A percentile compares a stretch with the other conserved stretches of the same genome.
These are phyloP conservation scores for Daldinia concentrica DNA, from an alignment of 495 filamentous ascomycete genomes.

Conservation along the genomic window DNA sequence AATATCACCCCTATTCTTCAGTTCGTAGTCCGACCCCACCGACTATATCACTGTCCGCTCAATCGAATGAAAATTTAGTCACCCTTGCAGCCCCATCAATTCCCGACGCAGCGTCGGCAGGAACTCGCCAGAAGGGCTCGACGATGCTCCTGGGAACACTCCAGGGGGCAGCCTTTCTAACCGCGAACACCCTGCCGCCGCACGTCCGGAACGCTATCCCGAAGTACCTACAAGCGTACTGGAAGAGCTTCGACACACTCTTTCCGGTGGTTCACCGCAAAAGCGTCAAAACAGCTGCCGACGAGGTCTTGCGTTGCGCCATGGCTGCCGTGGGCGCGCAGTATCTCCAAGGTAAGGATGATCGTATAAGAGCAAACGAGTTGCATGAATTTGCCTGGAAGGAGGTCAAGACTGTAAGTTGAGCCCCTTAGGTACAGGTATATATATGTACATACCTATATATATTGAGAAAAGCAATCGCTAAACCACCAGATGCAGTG, in stretches of 20 bases:
- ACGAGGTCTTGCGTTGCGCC: conserved; percentile 55
- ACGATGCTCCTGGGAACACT: conserved; percentile 43
- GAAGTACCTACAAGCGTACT: conserved; percentile 57
- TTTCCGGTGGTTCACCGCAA: conserved; percentile 56
- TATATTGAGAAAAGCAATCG: neutral
- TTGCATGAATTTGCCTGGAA: conserved; percentile 59
- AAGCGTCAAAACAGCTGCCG: conserved; percentile 49
- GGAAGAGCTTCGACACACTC: conserved; percentile 53
- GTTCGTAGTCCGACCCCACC: conserved; percentile 56
- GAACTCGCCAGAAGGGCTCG: conserved; percentile 50
- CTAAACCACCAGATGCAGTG: conserved; percentile 45
- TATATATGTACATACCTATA: no score
- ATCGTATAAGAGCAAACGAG: conserved; percentile 55
- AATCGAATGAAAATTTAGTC: conserved; percentile 52
- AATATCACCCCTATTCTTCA: conserved; percentile 45
- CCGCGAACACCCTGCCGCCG: conserved; percentile 47
- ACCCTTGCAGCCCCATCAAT: conserved; percentile 46
- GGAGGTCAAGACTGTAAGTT: conserved; percentile 49
- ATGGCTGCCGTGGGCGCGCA: conserved; percentile 62
- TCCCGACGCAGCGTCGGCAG: conserved; percentile 37
- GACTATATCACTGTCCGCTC: conserved; percentile 52
- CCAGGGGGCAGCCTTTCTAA: conserved; percentile 45
- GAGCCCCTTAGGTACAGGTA: neutral
- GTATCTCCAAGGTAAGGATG: conserved; percentile 54
- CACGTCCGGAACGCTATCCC: conserved; percentile 49